Percentiles rank a stretch among this genome's conserved stretches.
These are phyloP conservation scores for Solanum phureja DNA, from an alignment of 257 asterid species.

Conservation along the genomic window DNA sequence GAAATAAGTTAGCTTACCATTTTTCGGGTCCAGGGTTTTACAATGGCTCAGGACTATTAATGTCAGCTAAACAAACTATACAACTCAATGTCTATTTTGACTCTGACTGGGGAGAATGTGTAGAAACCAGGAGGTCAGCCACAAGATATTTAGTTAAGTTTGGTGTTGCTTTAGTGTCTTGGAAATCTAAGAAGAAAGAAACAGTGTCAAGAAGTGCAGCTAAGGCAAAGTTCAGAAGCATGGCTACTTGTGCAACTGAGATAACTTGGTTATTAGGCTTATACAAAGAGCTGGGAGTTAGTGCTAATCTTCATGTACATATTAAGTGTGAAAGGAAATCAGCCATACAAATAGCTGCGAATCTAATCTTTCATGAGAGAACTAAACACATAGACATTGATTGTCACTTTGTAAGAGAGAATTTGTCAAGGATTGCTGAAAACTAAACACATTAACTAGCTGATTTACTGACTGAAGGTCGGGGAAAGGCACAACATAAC, in stretches of 20 bases:
- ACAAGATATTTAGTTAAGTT: too few relatives aligned
- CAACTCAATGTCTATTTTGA: neutral
- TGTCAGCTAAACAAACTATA: neutral
- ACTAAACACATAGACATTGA: neutral
- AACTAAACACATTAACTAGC: too few relatives aligned
- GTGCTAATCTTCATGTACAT: neutral
- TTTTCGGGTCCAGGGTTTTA: too few relatives aligned
- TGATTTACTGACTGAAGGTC: neutral
- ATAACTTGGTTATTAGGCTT: neutral
- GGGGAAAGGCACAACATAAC: neutral
- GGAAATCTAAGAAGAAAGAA: neutral
- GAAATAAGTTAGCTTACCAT: too few relatives aligned
- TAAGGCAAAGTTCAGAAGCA: neutral
- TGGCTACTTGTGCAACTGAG: neutral
- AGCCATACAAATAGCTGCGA: neutral
- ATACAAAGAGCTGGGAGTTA: neutral
- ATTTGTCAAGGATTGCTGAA: neutral
- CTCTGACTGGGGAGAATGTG: neutral
- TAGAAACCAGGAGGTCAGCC: neutral
- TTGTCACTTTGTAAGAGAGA: neutral
- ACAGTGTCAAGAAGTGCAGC: neutral
- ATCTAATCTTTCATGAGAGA: too few relatives aligned
- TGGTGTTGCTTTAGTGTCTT: neutral
- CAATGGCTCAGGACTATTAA: neutral
- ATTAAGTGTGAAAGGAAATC: neutral